Evolutionary conservation across 2,329 filamentous ascomycete genomes (phyloP), one percentile per base, ranked within the genome.

Genomic region (Neobulgaria alba): DNA sequence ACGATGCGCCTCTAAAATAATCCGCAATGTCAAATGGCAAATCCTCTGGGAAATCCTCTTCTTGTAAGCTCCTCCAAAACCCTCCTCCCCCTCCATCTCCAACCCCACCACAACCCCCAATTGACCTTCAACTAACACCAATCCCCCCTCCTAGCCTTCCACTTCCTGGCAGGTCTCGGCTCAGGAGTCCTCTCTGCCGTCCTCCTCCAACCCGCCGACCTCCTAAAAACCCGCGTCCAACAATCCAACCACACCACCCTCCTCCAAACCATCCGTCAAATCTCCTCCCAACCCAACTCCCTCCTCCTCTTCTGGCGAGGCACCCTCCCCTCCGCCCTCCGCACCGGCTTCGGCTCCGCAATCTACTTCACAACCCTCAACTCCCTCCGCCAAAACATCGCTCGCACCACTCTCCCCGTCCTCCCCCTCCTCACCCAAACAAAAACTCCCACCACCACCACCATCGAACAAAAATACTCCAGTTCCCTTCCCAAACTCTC

Each of bases 201-300:
- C 45, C 79, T 96, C 41, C 76, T 98, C 12, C 92, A 98, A 63
- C 92, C 92, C 18, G 84, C 92, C 57, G 92, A 98, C 65, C 80
- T 98, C 3, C 79, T 98, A 60, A 98, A 98, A 65, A 98, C 92
- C 20, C 82, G 92, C 34, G 81, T 96, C 30, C 92, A 98, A 61
- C 92, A 96, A 63, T 86, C 85, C 23, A 78, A 78, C 36, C 72
- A 75, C 32, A 74, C 76, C 50, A 78, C 86, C 2, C 75, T 96
- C 42, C 63, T 76, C 39, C 67, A 69, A 17, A 84, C 83, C 14
- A 67, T 94, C 45, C 76, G 77, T 55, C 68, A 77, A 23, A 86
- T 94, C 58, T 73, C 82, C 48, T 66, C 68, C 52, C 79, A 75
- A 8, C 80, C 83, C 3, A 67, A 67, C 45, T 58, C 67, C 17